Conservation (phyloP, 169 alveolate genomes). For the Plasmodium fragile region DNA sequence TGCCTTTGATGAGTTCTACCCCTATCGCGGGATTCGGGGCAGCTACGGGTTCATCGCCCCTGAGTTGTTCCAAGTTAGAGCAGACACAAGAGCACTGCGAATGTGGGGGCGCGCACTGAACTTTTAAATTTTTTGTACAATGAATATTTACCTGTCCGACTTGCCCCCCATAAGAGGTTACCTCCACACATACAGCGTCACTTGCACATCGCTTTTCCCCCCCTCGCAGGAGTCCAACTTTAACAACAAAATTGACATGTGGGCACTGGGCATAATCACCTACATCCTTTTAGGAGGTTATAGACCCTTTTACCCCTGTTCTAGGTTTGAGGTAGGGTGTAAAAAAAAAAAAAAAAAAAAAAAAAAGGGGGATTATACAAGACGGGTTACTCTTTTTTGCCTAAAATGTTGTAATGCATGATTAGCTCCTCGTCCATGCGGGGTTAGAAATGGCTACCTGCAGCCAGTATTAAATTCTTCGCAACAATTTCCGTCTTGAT, state of each 20-base stretch:
- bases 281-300: conserved; percentile 78
- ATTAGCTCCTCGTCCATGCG: background rate
- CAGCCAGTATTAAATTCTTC: background rate
- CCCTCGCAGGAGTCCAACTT: conserved; percentile 57
- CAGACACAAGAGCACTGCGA: background rate
- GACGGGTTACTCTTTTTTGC: background rate
- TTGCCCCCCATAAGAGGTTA: background rate
- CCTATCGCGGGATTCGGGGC: conserved; percentile 76
- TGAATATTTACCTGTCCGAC: too few species aligned
- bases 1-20: conserved; percentile 46
- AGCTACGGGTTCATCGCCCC: conserved; percentile 82
- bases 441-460: background rate
- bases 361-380: background rate
- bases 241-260: conserved; percentile 77
- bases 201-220: background rate
- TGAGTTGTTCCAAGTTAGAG: conserved; percentile 75
- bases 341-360: background rate
- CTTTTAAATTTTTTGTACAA: background rate
- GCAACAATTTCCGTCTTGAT: background rate
- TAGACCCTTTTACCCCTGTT: conserved; percentile 80
- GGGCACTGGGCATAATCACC: conserved; percentile 80
- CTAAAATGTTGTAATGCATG: background rate
- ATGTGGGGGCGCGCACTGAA: too few species aligned
- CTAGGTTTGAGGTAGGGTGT: conserved; percentile 51
- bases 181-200: background rate